Evolutionary conservation across 768 basidiomycete genomes (phyloP), one percentile per base, ranked within the genome.

Genomic region (Rhodotorula graminis): DNA sequence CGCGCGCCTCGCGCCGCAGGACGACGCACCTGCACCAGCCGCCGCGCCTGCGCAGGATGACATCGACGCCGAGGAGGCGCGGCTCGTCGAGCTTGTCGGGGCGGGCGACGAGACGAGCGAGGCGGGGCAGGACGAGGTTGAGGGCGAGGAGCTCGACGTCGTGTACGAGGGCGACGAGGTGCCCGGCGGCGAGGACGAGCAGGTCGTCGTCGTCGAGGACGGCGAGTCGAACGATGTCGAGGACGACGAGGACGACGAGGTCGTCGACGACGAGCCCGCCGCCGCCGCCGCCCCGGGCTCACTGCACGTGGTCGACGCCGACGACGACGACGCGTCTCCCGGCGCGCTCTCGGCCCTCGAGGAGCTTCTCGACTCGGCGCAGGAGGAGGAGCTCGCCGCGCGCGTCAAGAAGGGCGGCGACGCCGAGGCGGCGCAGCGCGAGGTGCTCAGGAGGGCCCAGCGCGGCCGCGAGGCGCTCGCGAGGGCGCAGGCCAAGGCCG

Each of bases 301-400:
- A 2, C 61, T 46, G 44, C 61, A 47, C n/a, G 46, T 61, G 46
- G 29, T 46, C n/a, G 61, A 44, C 19, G 42, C 52, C 19, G 40
- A 56, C 29, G 61, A 31, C 56, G 56, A 57, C 14, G 56, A 33
- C 56, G 33, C 53, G 7, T 7, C 29, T 2, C 16, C 56, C 10
- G 15, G 19, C 31, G 21, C 31, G 33, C 56, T 57, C 27, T 57
- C 56, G 56, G 61, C 67, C 23, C 52, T 69, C 42, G 67, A 69
- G 55, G 67, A 69, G n/a, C 53, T 69, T 1, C 46, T 62, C 42
- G 56, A 57, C 56, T 57, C 56, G 56, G 56, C 56, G 9, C 46
- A 61, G 46, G 46, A 61, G 61, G 61, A 47, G 31, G 61, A 61
- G 61, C 29, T 15, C 29, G 47, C 16, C 44, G 46, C 14, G 46